Base-by-base conservation (phyloP, 1,284 basidiomycete genomes). In the Xerocomus nothofagi region DNA sequence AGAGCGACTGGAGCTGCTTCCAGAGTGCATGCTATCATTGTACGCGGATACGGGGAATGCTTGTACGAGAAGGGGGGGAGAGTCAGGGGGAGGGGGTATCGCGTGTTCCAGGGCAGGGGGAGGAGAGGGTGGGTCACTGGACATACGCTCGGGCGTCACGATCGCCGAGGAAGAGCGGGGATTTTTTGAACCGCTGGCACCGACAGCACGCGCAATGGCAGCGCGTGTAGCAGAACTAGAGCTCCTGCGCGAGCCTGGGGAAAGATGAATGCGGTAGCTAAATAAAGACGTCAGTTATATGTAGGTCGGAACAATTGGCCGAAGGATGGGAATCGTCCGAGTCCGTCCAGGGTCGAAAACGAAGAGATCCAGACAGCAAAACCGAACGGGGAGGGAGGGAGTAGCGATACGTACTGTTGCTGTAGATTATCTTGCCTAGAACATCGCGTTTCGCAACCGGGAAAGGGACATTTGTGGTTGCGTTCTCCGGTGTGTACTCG, bases 401-500 rank as follows among this genome's bases (percentile, higher is more conserved):
- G n/a, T 3, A 2, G 11, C 14, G 23, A 56, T 15, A 61, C 88
- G 73, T 51, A 91, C 88, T 91, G 88, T 60, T 91, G 88, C 55
- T 90, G 88, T 11, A 91, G 74, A 57, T 91, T 91, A 60, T 91
- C 88, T 65, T 89, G 87, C 39, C 87, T 74, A 6, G 86, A 88
- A 60, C 88, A 91, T 14, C 86, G 76, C 3, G 87, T 90, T 56
- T 89, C 84, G 63, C 88, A 91, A 30, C 88, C 88, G 20, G 87
- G 88, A 69, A 89, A 90, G 26, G 88, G 88, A 59, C 87, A 91
- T 49, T 82, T 86, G 72, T 89, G 86, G 68, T 88, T 88, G 50
- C 85, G 73, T 62, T 90, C 86, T 45, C 89, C 88, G 8, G 90
- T 92, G 70, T 93, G 90, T 11, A 91, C 82, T 45, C 88, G 77